A percentile compares a stretch with the other conserved stretches of the same genome.
Conservation (phyloP, 768 basidiomycete genomes). For the Hemileccinum impolitum region DNA sequence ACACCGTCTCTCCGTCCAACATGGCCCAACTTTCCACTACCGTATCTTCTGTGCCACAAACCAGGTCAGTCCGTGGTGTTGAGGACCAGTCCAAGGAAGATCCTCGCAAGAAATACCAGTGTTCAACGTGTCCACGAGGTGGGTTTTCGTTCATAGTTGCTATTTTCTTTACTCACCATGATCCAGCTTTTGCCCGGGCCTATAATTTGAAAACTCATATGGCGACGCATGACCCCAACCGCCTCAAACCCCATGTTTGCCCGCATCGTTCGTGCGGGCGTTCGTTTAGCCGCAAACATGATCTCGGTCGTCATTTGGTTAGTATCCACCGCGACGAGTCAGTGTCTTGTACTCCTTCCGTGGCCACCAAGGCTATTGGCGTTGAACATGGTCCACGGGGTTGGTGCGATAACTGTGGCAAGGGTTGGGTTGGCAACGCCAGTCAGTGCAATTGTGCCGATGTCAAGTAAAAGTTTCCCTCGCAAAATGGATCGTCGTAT, state of each 20-base stretch:
- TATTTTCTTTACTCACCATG: conserved; percentile 1
- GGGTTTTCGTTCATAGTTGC: conserved; percentile 4
- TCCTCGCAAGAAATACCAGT: conserved; percentile 77
- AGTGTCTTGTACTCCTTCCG: conserved; percentile 39
- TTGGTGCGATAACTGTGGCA: conserved; percentile 78
- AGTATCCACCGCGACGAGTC: conserved; percentile 79
- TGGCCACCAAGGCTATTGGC: conserved; percentile 52
- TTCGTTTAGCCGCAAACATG: conserved; percentile 93
- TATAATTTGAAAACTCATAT: conserved; percentile 96
- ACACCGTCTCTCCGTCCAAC: conserved; percentile 54
- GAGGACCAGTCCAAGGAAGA: conserved; percentile 53
- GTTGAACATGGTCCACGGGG: conserved; percentile 58
- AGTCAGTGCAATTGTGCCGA: conserved; percentile 60
- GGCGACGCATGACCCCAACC: conserved; percentile 91
- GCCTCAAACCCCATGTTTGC: conserved; percentile 86
- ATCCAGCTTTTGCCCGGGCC: conserved; percentile 81
- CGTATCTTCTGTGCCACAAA: conserved; percentile 38
- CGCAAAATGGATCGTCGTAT: conserved; percentile 21
- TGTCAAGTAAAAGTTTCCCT: conserved; percentile 48
- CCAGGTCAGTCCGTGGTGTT: conserved; percentile 35
- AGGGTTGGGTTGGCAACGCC: conserved; percentile 56
- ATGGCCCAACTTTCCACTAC: conserved; percentile 48
- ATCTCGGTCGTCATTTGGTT: conserved; percentile 84
- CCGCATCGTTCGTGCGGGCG: conserved; percentile 82
- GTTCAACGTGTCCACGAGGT: conserved; percentile 73